These are phyloP conservation scores for Phoma sp. DNA, from an alignment of 2,329 filamentous ascomycete genomes.

Conservation along the genomic window DNA sequence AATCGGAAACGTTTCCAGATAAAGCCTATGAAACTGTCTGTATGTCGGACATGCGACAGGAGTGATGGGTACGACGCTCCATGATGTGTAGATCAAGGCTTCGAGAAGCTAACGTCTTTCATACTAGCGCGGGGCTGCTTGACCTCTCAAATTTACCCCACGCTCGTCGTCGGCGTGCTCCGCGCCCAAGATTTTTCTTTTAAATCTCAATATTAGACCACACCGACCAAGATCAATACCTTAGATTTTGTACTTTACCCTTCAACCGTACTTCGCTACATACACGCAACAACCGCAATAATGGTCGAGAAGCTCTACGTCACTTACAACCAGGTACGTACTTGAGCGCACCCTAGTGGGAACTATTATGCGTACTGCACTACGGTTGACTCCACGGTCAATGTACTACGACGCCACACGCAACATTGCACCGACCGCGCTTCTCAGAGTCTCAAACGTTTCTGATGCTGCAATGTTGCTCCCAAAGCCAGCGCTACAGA, in stretches of 20 bases:
- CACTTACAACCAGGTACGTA: slow-evolving; percentile 53
- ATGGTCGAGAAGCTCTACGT: slow-evolving; percentile 55
- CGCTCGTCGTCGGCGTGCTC: slow-evolving; percentile 14
- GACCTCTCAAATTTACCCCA: slow-evolving; percentile 13
- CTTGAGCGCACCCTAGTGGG: not conserved
- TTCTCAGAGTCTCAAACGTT: not conserved
- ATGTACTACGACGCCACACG: not conserved
- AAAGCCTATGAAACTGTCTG: no score
- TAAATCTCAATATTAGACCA: slow-evolving; percentile 7
- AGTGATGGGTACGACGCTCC: not conserved
- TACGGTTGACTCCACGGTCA: not conserved
- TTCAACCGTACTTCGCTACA: not conserved
- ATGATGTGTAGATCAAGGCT: not conserved
- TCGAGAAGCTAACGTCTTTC: slow-evolving; percentile 8
- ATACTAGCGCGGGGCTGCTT: slow-evolving; percentile 12
- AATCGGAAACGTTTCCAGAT: no score
- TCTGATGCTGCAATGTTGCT: not conserved
- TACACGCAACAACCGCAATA: slow-evolving; percentile 21
- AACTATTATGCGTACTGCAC: not conserved
- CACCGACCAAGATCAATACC: slow-evolving; percentile 1
- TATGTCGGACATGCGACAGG: no score
- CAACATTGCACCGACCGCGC: not conserved
- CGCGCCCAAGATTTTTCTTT: slow-evolving; percentile 16
- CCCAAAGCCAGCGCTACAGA: not conserved
- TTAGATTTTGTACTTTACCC: slow-evolving; percentile 5